Evolutionary conservation across 129 eudicot species (phyloP), one percentile per base, ranked within the genome.

Genomic region (Smallanthus sonchifolius): DNA sequence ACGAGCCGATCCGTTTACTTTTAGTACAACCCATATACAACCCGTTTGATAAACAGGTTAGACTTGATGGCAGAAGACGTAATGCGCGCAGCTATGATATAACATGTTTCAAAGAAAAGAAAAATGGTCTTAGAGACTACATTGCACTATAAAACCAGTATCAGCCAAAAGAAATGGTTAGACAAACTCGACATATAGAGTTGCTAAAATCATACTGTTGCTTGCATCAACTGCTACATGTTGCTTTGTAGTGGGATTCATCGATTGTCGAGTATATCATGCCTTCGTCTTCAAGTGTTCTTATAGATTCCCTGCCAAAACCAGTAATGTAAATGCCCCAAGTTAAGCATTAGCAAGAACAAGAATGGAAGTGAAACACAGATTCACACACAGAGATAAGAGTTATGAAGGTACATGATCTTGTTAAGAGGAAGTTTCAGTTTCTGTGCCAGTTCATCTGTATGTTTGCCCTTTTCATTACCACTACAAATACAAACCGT

Each of bases 211-310:
- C 30, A n/a, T 54, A 24, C 14, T 14, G 36, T 42, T 67, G 54
- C 17, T 6, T 4, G 52, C 32, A 60, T 85, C 79, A 92, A 74
- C 81, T 84, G 43, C 84, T 82, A 44, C 86, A 44, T 42, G 96
- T 88, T 65, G 96, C 81, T 81, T 95, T 95, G 84, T 37, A 91
- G 87, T 95, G 96, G 52, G 37, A 80, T 54, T 95, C 99, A 60
- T 95, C 99, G 24, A 91, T 79, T 20, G 99, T 87, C 5, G 99
- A 85, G 79, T 95, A 95, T 76, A 88, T 79, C 69, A 95, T 42
- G 67, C 99, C 99, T 79, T 95, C 99, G 1, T 83, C 88, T 77
- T 87, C 99, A 32, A 95, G 81, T 2, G 88, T 73, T 67, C 80
- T 89, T 73, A 95, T 85, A 14, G 99, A 87, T 82, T 88, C 90